Percentiles rank a stretch among this genome's conserved stretches.
Evolutionary conservation across 345 rosid genomes (phyloP).

Genomic region (Moringa oleifera): DNA sequence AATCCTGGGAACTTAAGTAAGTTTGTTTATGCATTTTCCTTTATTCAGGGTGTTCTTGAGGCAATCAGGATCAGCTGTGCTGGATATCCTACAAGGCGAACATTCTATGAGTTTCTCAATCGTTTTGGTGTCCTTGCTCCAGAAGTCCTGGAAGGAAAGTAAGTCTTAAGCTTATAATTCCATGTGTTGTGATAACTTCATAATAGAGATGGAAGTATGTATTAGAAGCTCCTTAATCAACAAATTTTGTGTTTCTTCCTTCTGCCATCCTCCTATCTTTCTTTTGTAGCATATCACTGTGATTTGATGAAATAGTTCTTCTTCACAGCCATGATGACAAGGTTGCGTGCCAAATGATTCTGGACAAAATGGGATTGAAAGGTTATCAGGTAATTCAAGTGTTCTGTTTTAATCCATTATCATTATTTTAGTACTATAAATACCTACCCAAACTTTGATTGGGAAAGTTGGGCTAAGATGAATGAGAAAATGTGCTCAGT

Average conservation of each 20-base stretch:
- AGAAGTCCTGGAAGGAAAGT: constrained; percentile 88
- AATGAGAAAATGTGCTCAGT: too few relatives aligned
- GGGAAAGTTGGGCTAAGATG: too few relatives aligned
- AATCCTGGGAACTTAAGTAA: constrained; percentile 10
- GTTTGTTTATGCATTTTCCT: neutral
- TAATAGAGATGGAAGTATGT: neutral
- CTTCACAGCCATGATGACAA: constrained; percentile 78
- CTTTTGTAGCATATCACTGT: constrained; percentile 3
- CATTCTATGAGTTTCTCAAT: constrained; percentile 90
- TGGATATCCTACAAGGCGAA: constrained; percentile 96
- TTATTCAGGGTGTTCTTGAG: constrained; percentile 70
- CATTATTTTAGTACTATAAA: neutral
- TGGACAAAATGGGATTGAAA: constrained; percentile 83
- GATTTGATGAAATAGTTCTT: neutral
- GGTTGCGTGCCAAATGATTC: constrained; percentile 87
- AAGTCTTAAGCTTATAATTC: constrained; percentile 14
- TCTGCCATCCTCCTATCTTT: neutral
- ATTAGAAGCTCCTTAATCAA: neutral
- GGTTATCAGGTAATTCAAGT: constrained; percentile 82
- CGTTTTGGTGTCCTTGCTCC: constrained; percentile 99
- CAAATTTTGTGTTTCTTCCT: neutral
- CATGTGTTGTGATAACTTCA: neutral
- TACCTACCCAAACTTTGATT: too few relatives aligned
- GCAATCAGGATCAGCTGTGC: constrained; percentile 99
- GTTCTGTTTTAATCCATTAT: constrained; percentile 5